phyloP scores from a whole-genome alignment of 257 asterid species.

The Asclepias syriaca region DNA sequence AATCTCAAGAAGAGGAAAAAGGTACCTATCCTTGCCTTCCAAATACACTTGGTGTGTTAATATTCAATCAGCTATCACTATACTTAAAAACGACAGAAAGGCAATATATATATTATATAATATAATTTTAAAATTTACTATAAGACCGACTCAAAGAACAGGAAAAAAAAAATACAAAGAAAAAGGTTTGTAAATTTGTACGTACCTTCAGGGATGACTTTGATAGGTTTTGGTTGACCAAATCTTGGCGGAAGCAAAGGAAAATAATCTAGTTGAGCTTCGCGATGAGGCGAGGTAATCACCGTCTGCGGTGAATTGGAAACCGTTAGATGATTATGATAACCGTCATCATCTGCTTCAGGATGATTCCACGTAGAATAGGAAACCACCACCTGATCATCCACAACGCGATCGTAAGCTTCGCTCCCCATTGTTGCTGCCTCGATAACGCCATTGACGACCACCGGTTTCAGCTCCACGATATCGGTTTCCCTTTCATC shows the following conservation, averaged over 20 bases:
- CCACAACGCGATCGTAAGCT: background rate
- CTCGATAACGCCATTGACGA: slow-evolving; percentile 38
- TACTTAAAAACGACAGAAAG: too few species aligned
- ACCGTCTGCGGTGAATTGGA: slow-evolving; percentile 19
- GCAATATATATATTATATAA: too few species aligned
- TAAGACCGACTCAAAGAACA: too few species aligned
- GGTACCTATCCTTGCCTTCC: too few species aligned
- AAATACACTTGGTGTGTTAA: background rate
- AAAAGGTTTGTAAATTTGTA: background rate
- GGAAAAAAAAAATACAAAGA: background rate
- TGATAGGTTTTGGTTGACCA: slow-evolving; percentile 35
- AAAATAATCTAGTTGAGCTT: slow-evolving; percentile 18
- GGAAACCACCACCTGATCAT: background rate
- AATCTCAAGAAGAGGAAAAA: too few species aligned
- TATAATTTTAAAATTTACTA: too few species aligned
- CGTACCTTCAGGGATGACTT: slow-evolving; percentile 47
- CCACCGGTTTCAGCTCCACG: slow-evolving; percentile 36
- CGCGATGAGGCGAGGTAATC: background rate
- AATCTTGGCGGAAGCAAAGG: slow-evolving; percentile 37
- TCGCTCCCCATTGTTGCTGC: slow-evolving; percentile 17
- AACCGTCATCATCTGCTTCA: slow-evolving; percentile 18
- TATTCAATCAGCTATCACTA: background rate
- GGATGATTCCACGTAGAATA: background rate
- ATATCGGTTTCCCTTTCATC: slow-evolving; percentile 2
- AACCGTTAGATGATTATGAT: slow-evolving; percentile 15